phyloP scores from a whole-genome alignment of 371 early-diverging fungal genomes.

The Apophysomyces trapeziformis region DNA sequence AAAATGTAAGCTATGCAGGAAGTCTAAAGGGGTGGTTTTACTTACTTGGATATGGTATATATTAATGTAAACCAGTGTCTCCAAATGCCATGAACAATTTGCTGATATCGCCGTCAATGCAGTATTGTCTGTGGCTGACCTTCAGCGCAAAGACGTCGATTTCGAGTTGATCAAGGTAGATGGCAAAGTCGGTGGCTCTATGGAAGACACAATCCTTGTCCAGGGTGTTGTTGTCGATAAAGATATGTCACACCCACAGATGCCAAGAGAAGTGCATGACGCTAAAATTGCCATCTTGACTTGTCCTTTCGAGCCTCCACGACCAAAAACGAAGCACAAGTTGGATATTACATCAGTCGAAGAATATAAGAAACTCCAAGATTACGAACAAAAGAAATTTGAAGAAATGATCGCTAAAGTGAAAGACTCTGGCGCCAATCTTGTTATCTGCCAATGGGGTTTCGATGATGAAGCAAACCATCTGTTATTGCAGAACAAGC shows the following conservation, averaged over 20 bases:
- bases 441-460: conserved; percentile 99
- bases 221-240: conserved; percentile 99
- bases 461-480: conserved; percentile 99
- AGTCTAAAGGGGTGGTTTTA: neutral
- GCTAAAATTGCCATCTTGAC: conserved; percentile 99
- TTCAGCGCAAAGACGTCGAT: conserved; percentile 99
- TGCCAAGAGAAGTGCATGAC: conserved; percentile 96
- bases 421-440: conserved; percentile 97
- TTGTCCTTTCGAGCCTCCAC: conserved; percentile 99
- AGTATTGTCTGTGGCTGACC: conserved; percentile 96
- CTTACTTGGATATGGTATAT: neutral
- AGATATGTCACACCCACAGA: conserved; percentile 99
- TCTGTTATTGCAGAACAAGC: conserved; percentile 95
- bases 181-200: conserved; percentile 96
- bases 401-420: conserved; percentile 96
- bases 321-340: conserved; percentile 99
- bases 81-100: conserved; percentile 97
- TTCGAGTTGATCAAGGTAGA: conserved; percentile 99
- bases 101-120: conserved; percentile 98
- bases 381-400: conserved; percentile 97
- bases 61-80: conserved; percentile 69
- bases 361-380: conserved; percentile 96
- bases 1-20: conserved; percentile 85
- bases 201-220: conserved; percentile 93
- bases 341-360: conserved; percentile 97